Percentiles rank a stretch among this genome's conserved stretches.
These are phyloP conservation scores for Boletus eberwhitei DNA, from an alignment of 768 basidiomycete species.

Conservation along the genomic window DNA sequence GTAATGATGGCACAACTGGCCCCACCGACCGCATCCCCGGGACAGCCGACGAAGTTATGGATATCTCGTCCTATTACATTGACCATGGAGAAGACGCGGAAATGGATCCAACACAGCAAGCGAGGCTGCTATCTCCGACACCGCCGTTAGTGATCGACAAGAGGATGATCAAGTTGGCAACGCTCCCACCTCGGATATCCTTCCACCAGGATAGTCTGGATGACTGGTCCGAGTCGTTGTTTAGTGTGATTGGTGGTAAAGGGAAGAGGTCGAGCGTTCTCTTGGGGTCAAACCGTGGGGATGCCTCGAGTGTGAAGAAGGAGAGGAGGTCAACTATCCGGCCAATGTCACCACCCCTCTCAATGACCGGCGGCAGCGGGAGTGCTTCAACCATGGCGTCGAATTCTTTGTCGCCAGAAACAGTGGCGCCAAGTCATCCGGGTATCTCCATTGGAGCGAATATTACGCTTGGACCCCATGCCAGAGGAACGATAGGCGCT, in stretches of 20 bases:
- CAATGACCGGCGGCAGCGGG: not conserved
- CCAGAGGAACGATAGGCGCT: not conserved
- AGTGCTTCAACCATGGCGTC: not conserved
- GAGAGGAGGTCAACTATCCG: constrained; percentile 21
- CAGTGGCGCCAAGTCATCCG: constrained; percentile 8
- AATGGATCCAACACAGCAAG: constrained; percentile 5
- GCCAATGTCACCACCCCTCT: constrained; percentile 6
- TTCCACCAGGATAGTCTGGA: constrained; percentile 48
- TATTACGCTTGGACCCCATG: constrained; percentile 15
- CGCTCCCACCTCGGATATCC: constrained; percentile 51
- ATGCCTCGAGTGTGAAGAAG: constrained; percentile 5
- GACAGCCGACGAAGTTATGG: constrained; percentile 27
- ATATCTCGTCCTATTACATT: constrained; percentile 25
- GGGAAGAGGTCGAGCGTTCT: constrained; percentile 15
- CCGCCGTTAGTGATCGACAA: constrained; percentile 34
- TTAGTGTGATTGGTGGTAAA: constrained; percentile 46
- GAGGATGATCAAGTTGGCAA: constrained; percentile 15
- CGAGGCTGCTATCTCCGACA: constrained; percentile 16
- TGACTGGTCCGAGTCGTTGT: constrained; percentile 52
- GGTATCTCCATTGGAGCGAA: constrained; percentile 21
- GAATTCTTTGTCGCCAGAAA: not conserved
- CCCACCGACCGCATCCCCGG: constrained; percentile 13
- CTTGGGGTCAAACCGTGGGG: not conserved
- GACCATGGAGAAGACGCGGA: constrained; percentile 9
- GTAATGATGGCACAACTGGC: not conserved